These are phyloP conservation scores for Kluyveromyces marxianus DNA, from an alignment of 1,139 yeast species.

Conservation along the genomic window DNA sequence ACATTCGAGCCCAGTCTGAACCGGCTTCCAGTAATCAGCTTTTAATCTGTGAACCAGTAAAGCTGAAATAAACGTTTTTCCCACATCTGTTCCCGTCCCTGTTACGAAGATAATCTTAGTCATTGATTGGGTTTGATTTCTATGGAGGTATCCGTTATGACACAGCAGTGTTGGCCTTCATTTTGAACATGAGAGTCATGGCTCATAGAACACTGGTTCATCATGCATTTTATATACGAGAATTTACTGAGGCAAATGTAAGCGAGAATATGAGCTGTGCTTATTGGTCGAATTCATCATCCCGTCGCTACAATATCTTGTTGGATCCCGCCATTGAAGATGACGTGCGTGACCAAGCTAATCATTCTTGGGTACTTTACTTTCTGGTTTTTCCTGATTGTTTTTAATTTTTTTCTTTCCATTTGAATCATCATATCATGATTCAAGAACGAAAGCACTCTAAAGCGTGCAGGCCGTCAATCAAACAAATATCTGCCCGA, in stretches of 20 bases:
- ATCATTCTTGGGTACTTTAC: background rate
- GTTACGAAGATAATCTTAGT: constrained; percentile 23
- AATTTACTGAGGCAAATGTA: background rate
- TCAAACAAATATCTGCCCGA: background rate
- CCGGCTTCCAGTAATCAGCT: constrained; percentile 31
- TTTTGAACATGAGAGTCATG: background rate
- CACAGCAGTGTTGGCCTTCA: background rate
- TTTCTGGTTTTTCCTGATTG: no score
- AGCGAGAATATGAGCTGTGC: background rate
- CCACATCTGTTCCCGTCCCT: constrained; percentile 33
- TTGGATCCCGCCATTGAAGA: background rate
- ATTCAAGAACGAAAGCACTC: background rate
- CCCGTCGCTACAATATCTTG: background rate
- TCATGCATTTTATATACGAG: background rate
- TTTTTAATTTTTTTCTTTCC: no score
- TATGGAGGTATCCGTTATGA: background rate
- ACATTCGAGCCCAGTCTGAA: constrained; percentile 30
- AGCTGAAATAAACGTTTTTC: constrained; percentile 30
- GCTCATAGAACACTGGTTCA: background rate
- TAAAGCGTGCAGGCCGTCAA: background rate
- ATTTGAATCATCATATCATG: background rate
- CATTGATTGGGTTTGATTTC: background rate
- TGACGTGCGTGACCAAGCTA: background rate
- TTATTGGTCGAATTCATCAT: background rate
- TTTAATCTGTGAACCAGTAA: constrained; percentile 27